phyloP scores from a whole-genome alignment of 208 protist genomes.

The Vickermania ingenoplastis region DNA sequence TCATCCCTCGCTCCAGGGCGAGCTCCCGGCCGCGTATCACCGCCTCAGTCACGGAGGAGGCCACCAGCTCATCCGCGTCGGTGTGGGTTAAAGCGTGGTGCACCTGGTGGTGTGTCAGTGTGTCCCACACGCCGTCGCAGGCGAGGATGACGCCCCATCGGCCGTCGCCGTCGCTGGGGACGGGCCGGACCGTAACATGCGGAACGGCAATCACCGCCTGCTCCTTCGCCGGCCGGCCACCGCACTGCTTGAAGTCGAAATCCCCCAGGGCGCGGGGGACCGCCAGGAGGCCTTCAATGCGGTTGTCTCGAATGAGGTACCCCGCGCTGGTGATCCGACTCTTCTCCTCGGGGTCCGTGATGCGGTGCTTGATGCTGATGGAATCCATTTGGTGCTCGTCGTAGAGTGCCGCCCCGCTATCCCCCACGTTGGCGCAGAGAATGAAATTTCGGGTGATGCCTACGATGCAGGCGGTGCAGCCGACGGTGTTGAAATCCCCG shows the following conservation, averaged over 20 bases:
- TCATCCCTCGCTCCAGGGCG: neutral
- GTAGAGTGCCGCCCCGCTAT: conserved; percentile 68
- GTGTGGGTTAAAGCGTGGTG: conserved; percentile 66
- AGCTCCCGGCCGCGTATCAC: conserved; percentile 39
- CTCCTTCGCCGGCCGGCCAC: conserved; percentile 25
- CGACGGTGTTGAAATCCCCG: conserved; percentile 58
- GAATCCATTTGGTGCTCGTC: conserved; percentile 18
- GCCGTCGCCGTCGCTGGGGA: conserved; percentile 19
- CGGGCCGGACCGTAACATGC: conserved; percentile 51
- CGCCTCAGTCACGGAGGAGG: conserved; percentile 34
- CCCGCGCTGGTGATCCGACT: conserved; percentile 47
- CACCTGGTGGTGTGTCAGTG: conserved; percentile 56
- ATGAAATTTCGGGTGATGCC: conserved; percentile 66
- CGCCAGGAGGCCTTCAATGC: conserved; percentile 73
- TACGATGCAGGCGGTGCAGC: conserved; percentile 72
- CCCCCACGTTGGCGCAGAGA: conserved; percentile 73
- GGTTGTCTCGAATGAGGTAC: conserved; percentile 32
- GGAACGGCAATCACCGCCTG: conserved; percentile 68
- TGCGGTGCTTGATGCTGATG: conserved; percentile 58
- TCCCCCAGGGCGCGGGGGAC: conserved; percentile 75
- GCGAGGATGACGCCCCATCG: conserved; percentile 72
- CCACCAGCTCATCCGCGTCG: conserved; percentile 46
- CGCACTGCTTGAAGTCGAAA: conserved; percentile 86
- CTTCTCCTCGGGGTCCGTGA: conserved; percentile 33
- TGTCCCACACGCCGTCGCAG: conserved; percentile 84